phyloP scores from a whole-genome alignment of 192 early-diverging fungal species.

The Piromyces sp. region DNA sequence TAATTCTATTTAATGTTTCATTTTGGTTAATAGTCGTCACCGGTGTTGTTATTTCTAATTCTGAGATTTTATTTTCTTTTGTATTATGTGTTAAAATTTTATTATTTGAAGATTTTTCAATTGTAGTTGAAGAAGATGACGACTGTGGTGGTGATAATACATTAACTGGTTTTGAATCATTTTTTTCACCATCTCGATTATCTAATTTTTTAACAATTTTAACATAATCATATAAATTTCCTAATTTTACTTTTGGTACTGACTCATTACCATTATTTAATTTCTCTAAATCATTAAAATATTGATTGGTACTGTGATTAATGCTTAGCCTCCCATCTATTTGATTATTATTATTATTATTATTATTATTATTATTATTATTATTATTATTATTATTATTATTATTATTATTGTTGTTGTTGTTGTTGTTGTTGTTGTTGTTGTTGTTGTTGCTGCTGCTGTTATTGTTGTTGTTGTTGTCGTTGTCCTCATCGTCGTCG shows the following conservation, averaged over 20 bases:
- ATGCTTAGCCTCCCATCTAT: too few species aligned
- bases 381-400: background rate
- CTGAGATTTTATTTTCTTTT: too few species aligned
- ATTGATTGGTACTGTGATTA: too few species aligned
- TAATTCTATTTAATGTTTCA: too few species aligned
- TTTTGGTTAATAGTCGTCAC: too few species aligned
- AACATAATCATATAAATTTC: background rate
- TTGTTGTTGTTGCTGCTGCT: background rate
- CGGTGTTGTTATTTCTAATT: too few species aligned
- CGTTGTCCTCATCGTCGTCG: background rate
- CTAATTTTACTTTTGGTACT: background rate
- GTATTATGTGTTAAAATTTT: too few species aligned
- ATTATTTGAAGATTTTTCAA: too few species aligned
- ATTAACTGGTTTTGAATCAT: background rate
- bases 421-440: background rate
- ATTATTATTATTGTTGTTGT: background rate
- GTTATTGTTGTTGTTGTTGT: background rate
- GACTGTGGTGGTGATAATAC: background rate
- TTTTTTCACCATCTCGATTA: background rate
- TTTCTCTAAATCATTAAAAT: too few species aligned
- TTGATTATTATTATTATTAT: background rate
- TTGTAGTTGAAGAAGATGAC: too few species aligned
- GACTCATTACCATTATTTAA: background rate
- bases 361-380: background rate
- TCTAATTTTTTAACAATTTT: background rate